Conservation (phyloP, 169 alveolate species). For the Babesia bovis region DNA sequence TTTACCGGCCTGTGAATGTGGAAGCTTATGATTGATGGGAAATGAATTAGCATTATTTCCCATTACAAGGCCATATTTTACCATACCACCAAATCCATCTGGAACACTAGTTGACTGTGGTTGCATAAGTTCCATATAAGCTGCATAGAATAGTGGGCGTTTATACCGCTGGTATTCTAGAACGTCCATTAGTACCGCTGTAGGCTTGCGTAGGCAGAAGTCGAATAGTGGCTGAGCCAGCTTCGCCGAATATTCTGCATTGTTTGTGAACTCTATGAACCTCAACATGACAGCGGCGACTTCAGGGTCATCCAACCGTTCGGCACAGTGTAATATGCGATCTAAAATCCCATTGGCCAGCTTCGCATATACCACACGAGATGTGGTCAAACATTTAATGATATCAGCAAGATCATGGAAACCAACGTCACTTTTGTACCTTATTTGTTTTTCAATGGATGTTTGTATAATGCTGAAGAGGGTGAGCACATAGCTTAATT, state of each 20-base stretch:
- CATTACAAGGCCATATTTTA: constrained; percentile 4
- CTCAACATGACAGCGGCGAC: constrained; percentile 23
- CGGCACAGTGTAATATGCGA: constrained; percentile 28
- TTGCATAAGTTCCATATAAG: constrained; percentile 8
- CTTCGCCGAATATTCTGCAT: constrained; percentile 19
- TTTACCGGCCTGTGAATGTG: constrained; percentile 26
- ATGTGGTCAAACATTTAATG: constrained; percentile 27
- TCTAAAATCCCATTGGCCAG: constrained; percentile 27
- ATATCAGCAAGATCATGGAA: constrained; percentile 17
- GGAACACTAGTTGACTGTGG: constrained; percentile 16
- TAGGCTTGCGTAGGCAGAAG: constrained; percentile 32
- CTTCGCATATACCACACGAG: constrained; percentile 29
- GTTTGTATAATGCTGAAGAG: constrained; percentile 20
- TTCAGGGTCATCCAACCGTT: constrained; percentile 23
- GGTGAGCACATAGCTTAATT: background rate
- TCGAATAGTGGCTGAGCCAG: constrained; percentile 46
- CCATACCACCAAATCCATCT: constrained; percentile 15
- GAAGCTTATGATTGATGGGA: background rate
- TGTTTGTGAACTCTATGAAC: constrained; percentile 26
- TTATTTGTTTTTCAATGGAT: constrained; percentile 9
- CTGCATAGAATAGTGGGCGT: constrained; percentile 26
- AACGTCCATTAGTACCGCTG: constrained; percentile 31
- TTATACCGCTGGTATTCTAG: constrained; percentile 26
- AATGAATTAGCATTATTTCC: background rate
- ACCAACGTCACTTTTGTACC: constrained; percentile 21